Percentiles rank a stretch among this genome's conserved stretches.
Conservation (phyloP, 2,329 filamentous ascomycete species). For the Macroventuria anomochaeta region DNA sequence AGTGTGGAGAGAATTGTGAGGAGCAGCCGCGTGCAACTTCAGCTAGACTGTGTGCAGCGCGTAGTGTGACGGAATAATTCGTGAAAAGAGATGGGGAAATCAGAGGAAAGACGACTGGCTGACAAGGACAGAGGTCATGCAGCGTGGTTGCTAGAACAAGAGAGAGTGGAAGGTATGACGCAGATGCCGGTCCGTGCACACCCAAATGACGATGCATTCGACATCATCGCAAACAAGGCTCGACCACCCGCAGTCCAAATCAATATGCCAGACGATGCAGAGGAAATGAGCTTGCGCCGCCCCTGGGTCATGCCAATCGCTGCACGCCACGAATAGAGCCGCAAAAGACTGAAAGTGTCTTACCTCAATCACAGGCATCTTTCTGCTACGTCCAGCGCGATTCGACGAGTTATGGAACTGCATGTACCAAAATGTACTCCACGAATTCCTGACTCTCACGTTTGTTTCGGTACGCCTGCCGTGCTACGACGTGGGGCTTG, state of each 20-base stretch:
- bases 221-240: slow-evolving; percentile 29
- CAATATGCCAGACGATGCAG: slow-evolving; percentile 15
- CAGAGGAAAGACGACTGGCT: slow-evolving; percentile 24
- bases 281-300: slow-evolving; percentile 20
- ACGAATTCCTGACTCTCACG: slow-evolving; percentile 11
- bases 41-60: slow-evolving; percentile 20
- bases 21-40: slow-evolving; percentile 25
- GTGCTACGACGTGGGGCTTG: slow-evolving; percentile 26
- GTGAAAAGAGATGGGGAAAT: slow-evolving; percentile 21
- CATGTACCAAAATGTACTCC: slow-evolving; percentile 16
- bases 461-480: slow-evolving; percentile 15
- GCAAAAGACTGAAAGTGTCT: slow-evolving; percentile 19
- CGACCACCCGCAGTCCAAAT: slow-evolving; percentile 11
- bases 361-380: slow-evolving; percentile 47
- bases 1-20: slow-evolving; percentile 16
- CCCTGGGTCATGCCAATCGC: slow-evolving; percentile 1
- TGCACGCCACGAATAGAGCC: not conserved
- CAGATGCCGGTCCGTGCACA: slow-evolving; percentile 20
- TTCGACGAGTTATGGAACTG: slow-evolving; percentile 26
- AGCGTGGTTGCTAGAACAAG: slow-evolving; percentile 34
- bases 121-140: slow-evolving; percentile 31
- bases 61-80: slow-evolving; percentile 21
- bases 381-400: slow-evolving; percentile 28
- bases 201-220: slow-evolving; percentile 35
- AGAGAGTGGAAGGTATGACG: slow-evolving; percentile 27